Base-by-base conservation (phyloP, 352 stramenopile species). In the Peronospora farinosa region DNA sequence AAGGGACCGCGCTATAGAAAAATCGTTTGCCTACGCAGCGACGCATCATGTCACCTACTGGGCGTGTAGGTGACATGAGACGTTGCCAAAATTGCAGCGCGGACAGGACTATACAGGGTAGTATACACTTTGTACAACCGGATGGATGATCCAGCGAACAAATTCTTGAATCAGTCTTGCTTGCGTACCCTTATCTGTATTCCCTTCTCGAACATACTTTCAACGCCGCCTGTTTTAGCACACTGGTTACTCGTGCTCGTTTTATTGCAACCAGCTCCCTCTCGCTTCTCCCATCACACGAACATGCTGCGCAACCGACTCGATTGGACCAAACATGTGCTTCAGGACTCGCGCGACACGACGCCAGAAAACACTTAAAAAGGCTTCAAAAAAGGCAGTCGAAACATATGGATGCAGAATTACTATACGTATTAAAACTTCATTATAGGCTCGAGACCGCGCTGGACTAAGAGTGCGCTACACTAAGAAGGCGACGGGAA, bases 351-450 rank as follows among this genome's bases (percentile, higher is more conserved):
- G 0, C 32, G 27, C 23, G 41, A 59, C 49, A 42, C 25, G 37
- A 51, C 45, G 38, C n/a, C 25, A 28, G 2, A 40, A 32, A 43
- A 0, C 40, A 40, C 40, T 15, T 38, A 57, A 13, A 39, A 19
- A 39, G 21, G 16, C 5, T 11, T 16, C 10, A 30, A 40, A n/a
- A 16, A 12, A 11, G n/a, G 15, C 49, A 25, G 5, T 19, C 36
- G 15, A 41, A 13, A 25, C 13, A 32, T 40, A 64, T 48, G 27
- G 16, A 51, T 58, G 47, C 54, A 60, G 33, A 64, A 54, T 28
- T 65, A 66, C 43, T 68, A 61, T 68, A 68, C 54, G n/a, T n/a
- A n/a, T 68, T 65, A 57, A 40, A 50, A 49, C 38, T 54, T 44
- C 59, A 48, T 56, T 50, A 54, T 41, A 46, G 27, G 25, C 48